phyloP scores from a whole-genome alignment of 257 asterid genomes.

The Nicotiana benthamiana region DNA sequence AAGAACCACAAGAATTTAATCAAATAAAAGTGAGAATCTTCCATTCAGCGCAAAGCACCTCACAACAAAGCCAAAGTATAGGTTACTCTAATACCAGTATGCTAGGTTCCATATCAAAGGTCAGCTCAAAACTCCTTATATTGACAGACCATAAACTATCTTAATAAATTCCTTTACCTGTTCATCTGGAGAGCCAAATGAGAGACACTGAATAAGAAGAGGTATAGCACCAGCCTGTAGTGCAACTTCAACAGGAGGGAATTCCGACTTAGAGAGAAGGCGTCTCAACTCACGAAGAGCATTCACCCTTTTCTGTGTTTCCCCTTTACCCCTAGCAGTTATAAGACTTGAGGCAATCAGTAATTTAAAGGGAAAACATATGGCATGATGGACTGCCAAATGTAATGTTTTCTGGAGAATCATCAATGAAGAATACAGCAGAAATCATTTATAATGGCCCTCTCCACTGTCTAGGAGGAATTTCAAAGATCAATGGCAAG shows the following conservation, averaged over 20 bases:
- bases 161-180: constrained; percentile 46
- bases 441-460: background rate
- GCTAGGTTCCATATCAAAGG: background rate
- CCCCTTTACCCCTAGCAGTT: constrained; percentile 74
- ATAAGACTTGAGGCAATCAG: background rate
- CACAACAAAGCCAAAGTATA: background rate
- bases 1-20: background rate
- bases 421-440: background rate
- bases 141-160: background rate
- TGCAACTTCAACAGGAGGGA: constrained; percentile 87
- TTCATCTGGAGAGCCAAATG: constrained; percentile 92
- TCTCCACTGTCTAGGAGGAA: background rate
- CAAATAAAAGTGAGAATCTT: background rate
- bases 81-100: background rate
- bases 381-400: background rate
- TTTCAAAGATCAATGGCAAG: background rate
- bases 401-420: background rate
- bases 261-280: constrained; percentile 75
- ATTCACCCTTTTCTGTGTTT: constrained; percentile 59
- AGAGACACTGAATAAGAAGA: constrained; percentile 67
- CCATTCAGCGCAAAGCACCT: background rate
- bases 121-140: background rate
- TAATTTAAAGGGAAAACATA: background rate
- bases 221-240: constrained; percentile 77
- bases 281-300: constrained; percentile 90